Evolutionary conservation across 148 eudicot species (phyloP), one percentile per base, ranked within the genome.

Genomic region (Vaccinium myrtillus): DNA sequence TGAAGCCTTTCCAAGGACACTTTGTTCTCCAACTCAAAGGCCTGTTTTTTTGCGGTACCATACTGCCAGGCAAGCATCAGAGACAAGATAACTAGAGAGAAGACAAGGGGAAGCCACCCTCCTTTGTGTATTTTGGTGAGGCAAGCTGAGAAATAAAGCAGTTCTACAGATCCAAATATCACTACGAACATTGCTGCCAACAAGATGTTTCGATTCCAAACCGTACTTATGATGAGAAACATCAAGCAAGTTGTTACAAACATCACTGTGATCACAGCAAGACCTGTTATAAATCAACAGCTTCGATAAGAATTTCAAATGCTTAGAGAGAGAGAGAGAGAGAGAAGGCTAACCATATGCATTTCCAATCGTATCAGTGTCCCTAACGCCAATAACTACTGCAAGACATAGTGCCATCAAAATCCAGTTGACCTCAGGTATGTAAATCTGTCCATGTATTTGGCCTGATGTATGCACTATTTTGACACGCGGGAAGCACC

Each of bases 231-330:
- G 4, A 91, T 78, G 8, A 91, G 93, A 78, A 86, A 89, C 93
- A 91, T 91, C 84, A 91, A 84, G 86, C 91, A 91, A 11, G 93
- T 91, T 48, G 93, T 89, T 7, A 89, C 86, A 81, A 91, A 87
- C 93, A 91, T 91, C 32, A 89, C 89, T 10, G 90, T 83, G 75
- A 89, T 86, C 30, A 84, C 90, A 56, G 91, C 93, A 27, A 91
- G 89, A 69, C 91, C 93, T 91, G 90, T 82, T 9, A 14, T 23
- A 75, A 8, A 75, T 19, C n/a, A 43, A 43, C 10, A 9, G 73
- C 8, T 75, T 75, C 18, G 27, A 75, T 75, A 43, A 75, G 25
- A 75, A 75, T 27, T 13, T 75, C 51, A 18, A 73, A 14, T 39
- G 43, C 48, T 18, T 1, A 32, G 75, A 30, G 71, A 27, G 50